Conservation (phyloP, 495 filamentous ascomycete genomes). For the Penicillium odoratum region DNA sequence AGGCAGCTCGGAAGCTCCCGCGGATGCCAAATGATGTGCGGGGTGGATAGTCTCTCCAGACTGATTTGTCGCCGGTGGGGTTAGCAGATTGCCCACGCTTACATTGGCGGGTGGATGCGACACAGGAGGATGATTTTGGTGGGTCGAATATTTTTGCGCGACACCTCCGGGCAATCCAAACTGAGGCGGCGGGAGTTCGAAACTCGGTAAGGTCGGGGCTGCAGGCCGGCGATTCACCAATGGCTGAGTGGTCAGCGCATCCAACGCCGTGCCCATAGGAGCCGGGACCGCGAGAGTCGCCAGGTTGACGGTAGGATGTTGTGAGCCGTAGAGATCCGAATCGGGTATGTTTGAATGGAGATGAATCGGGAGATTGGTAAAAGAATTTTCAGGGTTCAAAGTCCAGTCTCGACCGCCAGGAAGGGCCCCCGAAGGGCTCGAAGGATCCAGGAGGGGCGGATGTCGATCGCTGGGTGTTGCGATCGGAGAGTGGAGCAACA, state of each 20-base stretch:
- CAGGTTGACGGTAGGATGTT: constrained; percentile 37
- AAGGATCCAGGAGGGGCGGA: constrained; percentile 51
- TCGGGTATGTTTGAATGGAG: constrained; percentile 33
- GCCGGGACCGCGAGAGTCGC: constrained; percentile 47
- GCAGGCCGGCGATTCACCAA: constrained; percentile 60
- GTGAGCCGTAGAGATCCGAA: constrained; percentile 37
- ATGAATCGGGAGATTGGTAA: constrained; percentile 21
- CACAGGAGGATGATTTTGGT: constrained; percentile 30
- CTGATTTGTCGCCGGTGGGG: constrained; percentile 59
- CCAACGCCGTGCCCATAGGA: constrained; percentile 47
- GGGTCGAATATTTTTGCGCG: constrained; percentile 44
- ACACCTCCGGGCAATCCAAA: constrained; percentile 29
- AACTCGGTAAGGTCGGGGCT: constrained; percentile 59
- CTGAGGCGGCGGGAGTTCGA: constrained; percentile 59
- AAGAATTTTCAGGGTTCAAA: constrained; percentile 26
- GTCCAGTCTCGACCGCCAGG: constrained; percentile 47
- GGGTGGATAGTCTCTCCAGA: constrained; percentile 60
- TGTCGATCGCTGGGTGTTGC: constrained; percentile 30
- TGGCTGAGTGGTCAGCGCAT: constrained; percentile 44
- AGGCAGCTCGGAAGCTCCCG: constrained; percentile 48
- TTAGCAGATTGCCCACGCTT: constrained; percentile 62
- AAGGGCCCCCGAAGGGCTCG: constrained; percentile 42
- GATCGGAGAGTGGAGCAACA: constrained; percentile 32
- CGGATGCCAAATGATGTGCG: constrained; percentile 39
- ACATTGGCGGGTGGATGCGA: constrained; percentile 48